These are phyloP conservation scores for Arabidopsis hybrid DNA, from an alignment of 441 rosid species.

Conservation along the genomic window DNA sequence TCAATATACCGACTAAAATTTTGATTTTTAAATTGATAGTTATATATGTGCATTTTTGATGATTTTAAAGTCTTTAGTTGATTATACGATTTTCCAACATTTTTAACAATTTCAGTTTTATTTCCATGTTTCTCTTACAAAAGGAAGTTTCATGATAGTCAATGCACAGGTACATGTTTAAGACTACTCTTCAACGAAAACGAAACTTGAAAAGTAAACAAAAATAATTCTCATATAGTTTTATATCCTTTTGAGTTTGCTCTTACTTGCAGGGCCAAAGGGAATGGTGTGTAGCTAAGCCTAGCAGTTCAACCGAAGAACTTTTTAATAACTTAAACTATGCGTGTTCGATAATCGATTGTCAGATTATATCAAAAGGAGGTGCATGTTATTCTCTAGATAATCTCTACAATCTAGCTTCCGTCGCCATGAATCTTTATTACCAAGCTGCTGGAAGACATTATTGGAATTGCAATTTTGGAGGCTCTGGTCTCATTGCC, in stretches of 20 bases:
- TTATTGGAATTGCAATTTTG: slow-evolving; percentile 5
- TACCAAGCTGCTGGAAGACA: slow-evolving; percentile 41
- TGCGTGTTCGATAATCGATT: slow-evolving; percentile 29
- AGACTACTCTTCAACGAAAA: not conserved
- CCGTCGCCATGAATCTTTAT: slow-evolving; percentile 39
- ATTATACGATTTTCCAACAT: not conserved
- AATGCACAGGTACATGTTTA: slow-evolving; percentile 21
- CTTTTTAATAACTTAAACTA: not conserved
- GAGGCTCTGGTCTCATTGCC: slow-evolving; percentile 31
- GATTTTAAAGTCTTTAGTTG: not conserved
- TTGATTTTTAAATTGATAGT: no score
- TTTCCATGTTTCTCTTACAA: slow-evolving; percentile 1
- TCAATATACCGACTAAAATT: no score
- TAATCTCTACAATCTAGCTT: slow-evolving; percentile 20
- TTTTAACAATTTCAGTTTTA: not conserved
- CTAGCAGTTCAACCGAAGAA: not conserved
- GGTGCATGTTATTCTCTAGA: slow-evolving; percentile 24
- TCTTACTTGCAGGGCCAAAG: slow-evolving; percentile 11
- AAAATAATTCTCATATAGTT: not conserved
- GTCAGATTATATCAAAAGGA: slow-evolving; percentile 22
- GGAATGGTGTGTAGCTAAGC: slow-evolving; percentile 40
- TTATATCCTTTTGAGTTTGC: not conserved
- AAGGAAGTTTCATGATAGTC: slow-evolving; percentile 1
- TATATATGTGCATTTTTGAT: not conserved
- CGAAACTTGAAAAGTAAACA: not conserved